Conservation (phyloP, 306 rosid species). For the Citrullus amarus region DNA sequence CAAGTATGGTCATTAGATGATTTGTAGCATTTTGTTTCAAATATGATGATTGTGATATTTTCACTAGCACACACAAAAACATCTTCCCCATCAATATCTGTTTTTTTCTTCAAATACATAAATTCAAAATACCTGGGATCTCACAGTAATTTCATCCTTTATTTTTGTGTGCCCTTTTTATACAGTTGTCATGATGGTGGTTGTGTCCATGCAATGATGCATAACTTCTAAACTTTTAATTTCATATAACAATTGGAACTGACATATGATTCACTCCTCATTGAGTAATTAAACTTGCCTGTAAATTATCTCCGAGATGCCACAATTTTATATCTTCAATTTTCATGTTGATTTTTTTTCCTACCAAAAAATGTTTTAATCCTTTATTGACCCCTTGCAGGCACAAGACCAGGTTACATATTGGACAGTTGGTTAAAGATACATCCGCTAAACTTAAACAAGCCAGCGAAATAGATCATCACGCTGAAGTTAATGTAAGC, state of each 20-base stretch:
- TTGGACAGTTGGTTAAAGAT: constrained; percentile 92
- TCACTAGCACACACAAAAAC: neutral
- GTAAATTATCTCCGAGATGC: neutral
- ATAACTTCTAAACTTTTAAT: neutral
- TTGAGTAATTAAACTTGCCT: neutral
- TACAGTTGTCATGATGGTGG: neutral
- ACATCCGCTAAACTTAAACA: constrained; percentile 83
- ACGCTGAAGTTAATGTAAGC: constrained; percentile 41
- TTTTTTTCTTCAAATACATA: neutral
- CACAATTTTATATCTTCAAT: neutral
- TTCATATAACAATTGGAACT: neutral
- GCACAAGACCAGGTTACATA: constrained; percentile 83
- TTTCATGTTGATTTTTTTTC: neutral
- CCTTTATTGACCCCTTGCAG: constrained; percentile 26
- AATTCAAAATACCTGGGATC: neutral
- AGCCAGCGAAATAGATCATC: constrained; percentile 90
- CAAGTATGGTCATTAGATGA: neutral
- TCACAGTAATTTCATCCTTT: neutral
- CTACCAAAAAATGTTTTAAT: neutral
- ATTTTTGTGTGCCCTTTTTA: neutral
- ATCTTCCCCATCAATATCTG: neutral
- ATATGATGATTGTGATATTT: neutral
- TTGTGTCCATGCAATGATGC: neutral
- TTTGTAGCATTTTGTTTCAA: neutral
- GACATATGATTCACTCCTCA: neutral